Evolutionary conservation across 345 rosid genomes (phyloP).

Genomic region (Melaleuca quinquenervia): DNA sequence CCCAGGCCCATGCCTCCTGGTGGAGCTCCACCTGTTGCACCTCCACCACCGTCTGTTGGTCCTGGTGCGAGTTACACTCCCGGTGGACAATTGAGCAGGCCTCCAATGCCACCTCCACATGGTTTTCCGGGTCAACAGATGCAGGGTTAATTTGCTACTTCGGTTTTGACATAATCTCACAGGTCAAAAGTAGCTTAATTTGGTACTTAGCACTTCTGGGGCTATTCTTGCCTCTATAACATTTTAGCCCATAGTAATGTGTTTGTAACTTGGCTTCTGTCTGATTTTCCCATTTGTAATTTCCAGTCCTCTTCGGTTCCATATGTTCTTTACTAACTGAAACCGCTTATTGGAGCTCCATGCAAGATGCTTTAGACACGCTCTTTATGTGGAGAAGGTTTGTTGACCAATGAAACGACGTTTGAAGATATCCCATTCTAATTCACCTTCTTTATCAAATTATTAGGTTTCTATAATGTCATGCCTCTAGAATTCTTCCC

Average conservation of each 20-base stretch:
- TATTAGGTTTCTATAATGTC: not conserved
- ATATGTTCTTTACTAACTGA: not conserved
- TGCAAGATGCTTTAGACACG: not conserved
- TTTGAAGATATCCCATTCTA: not conserved
- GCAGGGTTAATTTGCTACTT: slow-evolving; percentile 7
- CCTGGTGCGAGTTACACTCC: slow-evolving; percentile 58
- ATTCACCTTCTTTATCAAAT: not conserved
- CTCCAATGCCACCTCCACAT: slow-evolving; percentile 39
- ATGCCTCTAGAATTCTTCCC: not conserved
- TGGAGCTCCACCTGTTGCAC: slow-evolving; percentile 54
- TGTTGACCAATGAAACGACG: not conserved
- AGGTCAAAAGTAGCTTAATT: not conserved
- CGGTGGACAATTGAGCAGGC: slow-evolving; percentile 34
- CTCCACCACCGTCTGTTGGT: slow-evolving; percentile 58
- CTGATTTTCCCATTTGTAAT: not conserved
- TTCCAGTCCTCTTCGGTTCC: not conserved
- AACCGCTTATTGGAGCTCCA: not conserved
- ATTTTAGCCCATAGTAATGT: not conserved
- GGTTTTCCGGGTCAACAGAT: slow-evolving; percentile 48
- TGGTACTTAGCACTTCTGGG: not conserved
- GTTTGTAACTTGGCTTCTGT: not conserved
- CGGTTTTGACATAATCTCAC: not conserved
- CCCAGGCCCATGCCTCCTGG: slow-evolving; percentile 64
- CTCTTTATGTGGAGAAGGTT: not conserved
- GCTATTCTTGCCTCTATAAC: not conserved